These are phyloP conservation scores for Eucalyptus sp. DNA, from an alignment of 345 rosid genomes.

Conservation along the genomic window DNA sequence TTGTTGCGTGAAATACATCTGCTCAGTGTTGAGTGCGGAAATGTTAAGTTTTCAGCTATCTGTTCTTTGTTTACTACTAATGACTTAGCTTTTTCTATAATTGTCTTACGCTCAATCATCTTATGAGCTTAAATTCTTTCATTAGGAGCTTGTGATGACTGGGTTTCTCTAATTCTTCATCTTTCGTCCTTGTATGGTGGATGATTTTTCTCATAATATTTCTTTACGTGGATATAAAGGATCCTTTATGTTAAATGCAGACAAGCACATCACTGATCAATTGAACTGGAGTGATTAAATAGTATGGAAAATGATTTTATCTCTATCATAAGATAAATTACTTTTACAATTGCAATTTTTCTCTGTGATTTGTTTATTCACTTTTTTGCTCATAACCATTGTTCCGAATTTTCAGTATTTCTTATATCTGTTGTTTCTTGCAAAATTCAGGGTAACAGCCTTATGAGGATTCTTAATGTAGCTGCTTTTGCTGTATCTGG, in stretches of 20 bases:
- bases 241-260: background rate
- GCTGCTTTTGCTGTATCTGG: slow-evolving; percentile 99
- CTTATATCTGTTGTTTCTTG: background rate
- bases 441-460: slow-evolving; percentile 63
- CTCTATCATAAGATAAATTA: background rate
- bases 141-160: background rate
- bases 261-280: background rate
- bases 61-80: background rate
- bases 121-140: background rate
- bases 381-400: background rate
- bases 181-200: background rate
- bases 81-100: background rate
- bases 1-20: background rate
- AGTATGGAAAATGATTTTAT: background rate
- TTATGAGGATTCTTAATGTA: slow-evolving; percentile 90
- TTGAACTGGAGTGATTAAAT: background rate
- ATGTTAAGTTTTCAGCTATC: background rate
- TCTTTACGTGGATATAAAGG: background rate
- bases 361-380: background rate
- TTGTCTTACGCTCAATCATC: background rate
- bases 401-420: background rate
- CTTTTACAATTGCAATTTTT: background rate
- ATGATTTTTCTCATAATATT: background rate
- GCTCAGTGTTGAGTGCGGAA: background rate
- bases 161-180: background rate